These are phyloP conservation scores for Dunaliella sp. DNA, from an alignment of 139 green algal species.

Conservation along the genomic window DNA sequence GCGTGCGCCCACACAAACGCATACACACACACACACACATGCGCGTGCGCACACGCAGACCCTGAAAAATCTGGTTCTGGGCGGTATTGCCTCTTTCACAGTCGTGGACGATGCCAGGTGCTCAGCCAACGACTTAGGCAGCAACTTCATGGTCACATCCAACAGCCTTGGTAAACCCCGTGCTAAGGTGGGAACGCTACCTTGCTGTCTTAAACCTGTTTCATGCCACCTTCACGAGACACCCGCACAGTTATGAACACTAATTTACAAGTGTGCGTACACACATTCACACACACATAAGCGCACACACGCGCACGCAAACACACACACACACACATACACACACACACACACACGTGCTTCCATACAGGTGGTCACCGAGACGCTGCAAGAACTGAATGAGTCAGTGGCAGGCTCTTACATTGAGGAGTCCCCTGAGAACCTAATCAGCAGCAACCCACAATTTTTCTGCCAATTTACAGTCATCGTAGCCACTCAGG, in stretches of 20 bases:
- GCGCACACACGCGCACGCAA: too few species aligned
- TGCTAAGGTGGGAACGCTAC: slow-evolving; percentile 54
- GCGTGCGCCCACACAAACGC: too few species aligned
- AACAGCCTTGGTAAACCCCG: slow-evolving; percentile 57
- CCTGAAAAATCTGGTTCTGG: slow-evolving; percentile 97
- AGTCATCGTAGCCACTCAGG: slow-evolving; percentile 91
- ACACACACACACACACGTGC: too few species aligned
- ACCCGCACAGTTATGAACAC: too few species aligned
- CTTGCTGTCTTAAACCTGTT: too few species aligned
- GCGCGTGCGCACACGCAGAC: slow-evolving; percentile 81
- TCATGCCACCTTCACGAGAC: too few species aligned
- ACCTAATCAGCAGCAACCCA: slow-evolving; percentile 71
- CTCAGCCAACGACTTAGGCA: slow-evolving; percentile 76
- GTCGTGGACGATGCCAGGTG: slow-evolving; percentile 86
- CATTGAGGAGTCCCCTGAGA: slow-evolving; percentile 28
- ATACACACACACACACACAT: too few species aligned
- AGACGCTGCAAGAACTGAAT: slow-evolving; percentile 61
- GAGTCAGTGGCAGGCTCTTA: slow-evolving; percentile 26
- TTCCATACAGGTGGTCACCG: slow-evolving; percentile 55
- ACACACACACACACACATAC: too few species aligned
- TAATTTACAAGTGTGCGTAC: too few species aligned
- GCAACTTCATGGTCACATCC: slow-evolving; percentile 89
- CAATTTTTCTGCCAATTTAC: slow-evolving; percentile 86
- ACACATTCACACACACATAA: too few species aligned
- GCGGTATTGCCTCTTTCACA: slow-evolving; percentile 92